These are phyloP conservation scores for Pythium sukuiense DNA, from an alignment of 352 stramenopile genomes.

Conservation along the genomic window DNA sequence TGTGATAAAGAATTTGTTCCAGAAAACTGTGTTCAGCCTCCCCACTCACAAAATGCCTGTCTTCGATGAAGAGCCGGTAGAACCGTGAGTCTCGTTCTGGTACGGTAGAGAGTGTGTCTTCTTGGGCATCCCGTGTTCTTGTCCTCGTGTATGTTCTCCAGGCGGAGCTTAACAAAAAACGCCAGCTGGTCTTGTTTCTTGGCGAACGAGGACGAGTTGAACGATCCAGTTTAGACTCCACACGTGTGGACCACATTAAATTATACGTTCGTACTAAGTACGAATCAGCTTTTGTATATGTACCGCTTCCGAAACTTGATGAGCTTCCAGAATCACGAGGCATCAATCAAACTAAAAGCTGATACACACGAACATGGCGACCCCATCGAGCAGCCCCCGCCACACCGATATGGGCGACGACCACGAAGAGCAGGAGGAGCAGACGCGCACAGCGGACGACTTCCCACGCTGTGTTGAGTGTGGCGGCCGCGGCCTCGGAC, in stretches of 20 bases:
- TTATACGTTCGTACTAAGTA: constrained; percentile 6
- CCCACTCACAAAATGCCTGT: neutral
- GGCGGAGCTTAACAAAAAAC: neutral
- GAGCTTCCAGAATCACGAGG: constrained; percentile 16
- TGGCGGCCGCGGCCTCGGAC: constrained; percentile 61
- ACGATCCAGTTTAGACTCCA: neutral
- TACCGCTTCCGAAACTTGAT: constrained; percentile 11
- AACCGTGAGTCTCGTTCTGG: neutral
- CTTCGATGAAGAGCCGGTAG: neutral
- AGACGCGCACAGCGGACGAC: constrained; percentile 20
- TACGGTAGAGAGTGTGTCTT: neutral
- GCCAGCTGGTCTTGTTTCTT: neutral
- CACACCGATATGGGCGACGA: constrained; percentile 6
- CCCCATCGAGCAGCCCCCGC: constrained; percentile 23
- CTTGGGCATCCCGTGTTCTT: neutral
- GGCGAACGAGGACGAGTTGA: neutral
- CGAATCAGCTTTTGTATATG: neutral
- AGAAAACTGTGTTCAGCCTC: neutral
- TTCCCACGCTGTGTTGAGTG: constrained; percentile 68
- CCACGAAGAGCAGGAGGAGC: neutral
- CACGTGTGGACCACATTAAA: neutral
- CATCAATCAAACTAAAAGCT: neutral
- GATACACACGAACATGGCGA: constrained; percentile 20
- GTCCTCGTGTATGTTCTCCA: neutral
- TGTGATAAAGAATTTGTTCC: neutral